phyloP scores from a whole-genome alignment of 2,329 filamentous ascomycete genomes.

The Colletotrichum trifolii region DNA sequence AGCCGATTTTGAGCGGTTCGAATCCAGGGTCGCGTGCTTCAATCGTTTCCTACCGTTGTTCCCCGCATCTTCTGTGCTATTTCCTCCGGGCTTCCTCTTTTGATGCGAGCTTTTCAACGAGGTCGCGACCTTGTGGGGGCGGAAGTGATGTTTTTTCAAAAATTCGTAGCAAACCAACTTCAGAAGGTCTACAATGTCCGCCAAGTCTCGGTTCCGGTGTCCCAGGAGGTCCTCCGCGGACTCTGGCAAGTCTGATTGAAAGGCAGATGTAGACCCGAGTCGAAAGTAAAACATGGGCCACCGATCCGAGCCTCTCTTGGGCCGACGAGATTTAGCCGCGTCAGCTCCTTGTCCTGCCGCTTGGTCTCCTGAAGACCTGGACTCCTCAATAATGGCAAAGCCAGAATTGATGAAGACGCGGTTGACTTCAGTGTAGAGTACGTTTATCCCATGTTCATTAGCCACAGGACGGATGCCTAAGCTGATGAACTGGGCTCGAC shows the following conservation, averaged over 20 bases:
- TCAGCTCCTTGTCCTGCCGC: constrained; percentile 42
- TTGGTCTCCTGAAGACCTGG: constrained; percentile 46
- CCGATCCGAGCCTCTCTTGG: constrained; percentile 76
- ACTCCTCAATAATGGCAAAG: constrained; percentile 74
- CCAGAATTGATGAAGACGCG: constrained; percentile 78
- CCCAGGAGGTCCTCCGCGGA: constrained; percentile 51
- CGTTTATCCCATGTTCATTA: constrained; percentile 65
- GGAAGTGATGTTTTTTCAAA: constrained; percentile 77
- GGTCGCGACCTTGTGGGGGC: constrained; percentile 56
- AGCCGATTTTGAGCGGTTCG: constrained; percentile 25
- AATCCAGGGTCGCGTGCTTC: not conserved
- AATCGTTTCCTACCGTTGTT: not conserved
- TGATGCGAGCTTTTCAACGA: constrained; percentile 13
- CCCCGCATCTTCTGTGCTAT: not conserved
- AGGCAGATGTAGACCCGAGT: constrained; percentile 54
- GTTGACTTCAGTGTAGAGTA: constrained; percentile 84
- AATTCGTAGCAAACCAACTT: constrained; percentile 78
- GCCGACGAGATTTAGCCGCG: constrained; percentile 57
- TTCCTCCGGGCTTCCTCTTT: not conserved
- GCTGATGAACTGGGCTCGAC: constrained; percentile 82
- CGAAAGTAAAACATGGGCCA: constrained; percentile 93
- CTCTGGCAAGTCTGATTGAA: not conserved
- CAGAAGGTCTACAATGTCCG: constrained; percentile 71
- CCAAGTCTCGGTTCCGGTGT: constrained; percentile 59
- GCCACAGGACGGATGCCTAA: constrained; percentile 77